Evolutionary conservation across 345 rosid species (phyloP).

Genomic region (Euclidium syriacum): DNA sequence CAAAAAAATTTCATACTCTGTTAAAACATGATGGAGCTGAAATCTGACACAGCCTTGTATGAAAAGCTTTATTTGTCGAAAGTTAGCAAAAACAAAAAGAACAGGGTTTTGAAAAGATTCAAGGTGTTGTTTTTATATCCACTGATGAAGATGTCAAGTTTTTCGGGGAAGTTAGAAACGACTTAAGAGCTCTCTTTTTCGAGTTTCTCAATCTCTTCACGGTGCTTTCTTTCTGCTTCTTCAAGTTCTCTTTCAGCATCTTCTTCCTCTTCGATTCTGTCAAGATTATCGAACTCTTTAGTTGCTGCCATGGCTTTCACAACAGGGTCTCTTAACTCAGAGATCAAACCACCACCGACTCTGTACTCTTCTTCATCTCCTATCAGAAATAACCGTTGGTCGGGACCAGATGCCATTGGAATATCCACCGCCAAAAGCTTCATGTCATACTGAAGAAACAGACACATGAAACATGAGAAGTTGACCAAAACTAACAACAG

Average conservation of each 20-base stretch:
- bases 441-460: constrained; percentile 69
- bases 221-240: constrained; percentile 36
- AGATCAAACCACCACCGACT: constrained; percentile 82
- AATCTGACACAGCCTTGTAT: neutral
- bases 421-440: constrained; percentile 80
- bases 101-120: neutral
- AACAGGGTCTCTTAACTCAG: constrained; percentile 81
- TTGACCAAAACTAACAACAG: neutral
- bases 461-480: constrained; percentile 1
- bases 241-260: constrained; percentile 49
- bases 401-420: constrained; percentile 88
- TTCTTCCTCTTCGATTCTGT: constrained; percentile 36
- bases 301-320: constrained; percentile 90
- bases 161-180: neutral
- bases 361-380: constrained; percentile 87
- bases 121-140: constrained; percentile 10
- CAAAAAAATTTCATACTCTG: neutral
- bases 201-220: constrained; percentile 23
- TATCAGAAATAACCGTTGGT: constrained; percentile 63
- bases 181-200: constrained; percentile 13
- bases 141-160: constrained; percentile 7
- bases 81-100: constrained; percentile 2
- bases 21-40: neutral
- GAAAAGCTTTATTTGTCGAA: constrained; percentile 14
- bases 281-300: constrained; percentile 84